Percentiles rank a stretch among this genome's conserved stretches.
phyloP scores from a whole-genome alignment of 2,329 filamentous ascomycete species.

The Ilyonectria sp. region DNA sequence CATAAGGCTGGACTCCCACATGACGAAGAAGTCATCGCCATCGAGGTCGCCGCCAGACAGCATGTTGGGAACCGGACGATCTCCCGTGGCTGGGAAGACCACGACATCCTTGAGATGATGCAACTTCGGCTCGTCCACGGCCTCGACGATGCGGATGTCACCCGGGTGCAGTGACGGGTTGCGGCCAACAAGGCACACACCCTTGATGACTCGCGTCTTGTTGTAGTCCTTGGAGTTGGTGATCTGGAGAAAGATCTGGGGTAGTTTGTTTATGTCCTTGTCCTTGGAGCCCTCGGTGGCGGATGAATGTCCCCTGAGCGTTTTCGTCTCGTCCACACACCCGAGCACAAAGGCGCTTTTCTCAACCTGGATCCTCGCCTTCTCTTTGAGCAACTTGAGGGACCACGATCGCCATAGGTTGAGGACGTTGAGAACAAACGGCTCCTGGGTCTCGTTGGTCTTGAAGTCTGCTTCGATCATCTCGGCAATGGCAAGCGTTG shows the following conservation, averaged over 20 bases:
- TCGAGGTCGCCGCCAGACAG: slow-evolving; percentile 96
- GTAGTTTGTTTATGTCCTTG: slow-evolving; percentile 70
- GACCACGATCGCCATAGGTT: slow-evolving; percentile 91
- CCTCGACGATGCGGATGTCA: slow-evolving; percentile 89
- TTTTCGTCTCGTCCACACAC: slow-evolving; percentile 87
- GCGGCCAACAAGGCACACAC: slow-evolving; percentile 86
- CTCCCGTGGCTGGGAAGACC: slow-evolving; percentile 87
- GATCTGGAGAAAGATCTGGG: slow-evolving; percentile 92
- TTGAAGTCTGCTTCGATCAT: slow-evolving; percentile 89
- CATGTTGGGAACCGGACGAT: slow-evolving; percentile 91
- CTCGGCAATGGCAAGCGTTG: slow-evolving; percentile 79
- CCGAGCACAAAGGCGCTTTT: slow-evolving; percentile 91
- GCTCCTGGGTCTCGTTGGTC: slow-evolving; percentile 72
- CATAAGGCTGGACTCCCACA: slow-evolving; percentile 87
- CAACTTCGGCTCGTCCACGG: slow-evolving; percentile 82
- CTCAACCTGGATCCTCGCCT: slow-evolving; percentile 86
- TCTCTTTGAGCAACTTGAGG: slow-evolving; percentile 92
- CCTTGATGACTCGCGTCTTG: slow-evolving; percentile 77
- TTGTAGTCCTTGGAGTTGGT: slow-evolving; percentile 69
- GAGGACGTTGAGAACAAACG: slow-evolving; percentile 85
- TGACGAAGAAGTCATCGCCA: slow-evolving; percentile 94
- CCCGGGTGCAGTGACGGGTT: slow-evolving; percentile 96
- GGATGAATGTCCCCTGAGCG: slow-evolving; percentile 79
- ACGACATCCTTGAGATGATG: slow-evolving; percentile 87
- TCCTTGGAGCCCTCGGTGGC: slow-evolving; percentile 56